These are phyloP conservation scores for Ambrosia trifida DNA, from an alignment of 129 eudicot species.

Conservation along the genomic window DNA sequence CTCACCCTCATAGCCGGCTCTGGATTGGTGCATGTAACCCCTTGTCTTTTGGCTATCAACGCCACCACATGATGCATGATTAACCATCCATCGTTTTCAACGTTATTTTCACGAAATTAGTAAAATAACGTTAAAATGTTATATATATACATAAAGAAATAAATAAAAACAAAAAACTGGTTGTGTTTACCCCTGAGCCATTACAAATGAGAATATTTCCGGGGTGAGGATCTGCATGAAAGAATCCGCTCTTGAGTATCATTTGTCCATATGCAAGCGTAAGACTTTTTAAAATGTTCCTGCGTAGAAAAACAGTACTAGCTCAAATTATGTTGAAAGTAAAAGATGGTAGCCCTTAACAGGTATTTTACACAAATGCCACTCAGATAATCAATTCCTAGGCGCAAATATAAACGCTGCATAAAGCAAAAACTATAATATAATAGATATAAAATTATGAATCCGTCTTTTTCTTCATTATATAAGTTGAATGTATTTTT, in stretches of 20 bases:
- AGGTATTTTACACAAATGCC: not conserved
- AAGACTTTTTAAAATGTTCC: constrained; percentile 84
- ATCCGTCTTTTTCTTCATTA: not conserved
- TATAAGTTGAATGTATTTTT: not conserved
- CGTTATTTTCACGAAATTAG: too few relatives aligned
- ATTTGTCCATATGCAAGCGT: constrained; percentile 95
- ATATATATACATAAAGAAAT: not conserved
- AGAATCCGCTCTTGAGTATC: constrained; percentile 97
- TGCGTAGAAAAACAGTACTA: constrained; percentile 34
- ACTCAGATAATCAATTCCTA: not conserved
- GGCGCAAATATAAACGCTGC: not conserved
- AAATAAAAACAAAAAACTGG: not conserved
- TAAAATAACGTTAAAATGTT: too few relatives aligned
- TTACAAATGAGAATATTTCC: constrained; percentile 89
- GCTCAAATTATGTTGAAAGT: not conserved
- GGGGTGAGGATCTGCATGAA: constrained; percentile 99
- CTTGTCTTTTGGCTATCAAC: too few relatives aligned
- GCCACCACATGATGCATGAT: too few relatives aligned
- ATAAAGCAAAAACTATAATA: not conserved
- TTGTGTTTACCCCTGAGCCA: constrained; percentile 67
- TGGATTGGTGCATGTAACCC: too few relatives aligned
- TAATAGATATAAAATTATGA: not conserved
- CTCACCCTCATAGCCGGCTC: too few relatives aligned
- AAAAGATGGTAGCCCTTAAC: not conserved
- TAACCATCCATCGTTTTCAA: too few relatives aligned